These are phyloP conservation scores for Clonostachys byssicola DNA, from an alignment of 2,329 filamentous ascomycete species.

Conservation along the genomic window DNA sequence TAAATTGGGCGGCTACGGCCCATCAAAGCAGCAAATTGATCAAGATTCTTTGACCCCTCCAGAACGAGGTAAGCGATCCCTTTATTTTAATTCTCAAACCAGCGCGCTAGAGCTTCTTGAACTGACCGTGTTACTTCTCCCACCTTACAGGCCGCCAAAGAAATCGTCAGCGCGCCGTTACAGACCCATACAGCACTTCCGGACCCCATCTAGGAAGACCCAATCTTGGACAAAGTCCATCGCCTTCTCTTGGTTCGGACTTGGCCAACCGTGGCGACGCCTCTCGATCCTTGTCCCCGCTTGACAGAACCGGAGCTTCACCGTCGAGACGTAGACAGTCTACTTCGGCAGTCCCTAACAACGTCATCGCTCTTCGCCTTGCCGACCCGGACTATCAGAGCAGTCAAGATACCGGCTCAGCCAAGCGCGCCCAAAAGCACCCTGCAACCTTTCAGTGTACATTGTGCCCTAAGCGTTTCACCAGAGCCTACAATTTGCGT, in stretches of 20 bases:
- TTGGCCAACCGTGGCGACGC: slow-evolving; percentile 38
- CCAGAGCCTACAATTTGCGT: slow-evolving; percentile 90
- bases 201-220: slow-evolving; percentile 32
- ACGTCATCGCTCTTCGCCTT: slow-evolving; percentile 78
- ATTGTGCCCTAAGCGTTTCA: slow-evolving; percentile 93
- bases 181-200: slow-evolving; percentile 53
- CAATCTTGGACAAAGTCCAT: slow-evolving; percentile 32
- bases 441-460: slow-evolving; percentile 95
- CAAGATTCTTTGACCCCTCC: slow-evolving; percentile 83
- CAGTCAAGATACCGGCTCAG: slow-evolving; percentile 52
- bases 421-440: slow-evolving; percentile 92
- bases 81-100: not conserved
- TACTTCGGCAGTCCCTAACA: slow-evolving; percentile 58
- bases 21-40: slow-evolving; percentile 60
- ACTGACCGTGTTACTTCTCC: slow-evolving; percentile 1
- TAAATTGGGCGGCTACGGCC: slow-evolving; percentile 24
- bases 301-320: slow-evolving; percentile 40
- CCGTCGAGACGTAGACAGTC: slow-evolving; percentile 48
- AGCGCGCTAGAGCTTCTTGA: not conserved
- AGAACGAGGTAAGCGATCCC: slow-evolving; percentile 51
- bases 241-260: slow-evolving; percentile 45
- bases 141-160: slow-evolving; percentile 35
- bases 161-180: slow-evolving; percentile 50
- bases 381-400: slow-evolving; percentile 83
- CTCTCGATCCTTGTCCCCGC: slow-evolving; percentile 54